Conservation (phyloP, 2,329 filamentous ascomycete species). For the Microcera coccophila region DNA sequence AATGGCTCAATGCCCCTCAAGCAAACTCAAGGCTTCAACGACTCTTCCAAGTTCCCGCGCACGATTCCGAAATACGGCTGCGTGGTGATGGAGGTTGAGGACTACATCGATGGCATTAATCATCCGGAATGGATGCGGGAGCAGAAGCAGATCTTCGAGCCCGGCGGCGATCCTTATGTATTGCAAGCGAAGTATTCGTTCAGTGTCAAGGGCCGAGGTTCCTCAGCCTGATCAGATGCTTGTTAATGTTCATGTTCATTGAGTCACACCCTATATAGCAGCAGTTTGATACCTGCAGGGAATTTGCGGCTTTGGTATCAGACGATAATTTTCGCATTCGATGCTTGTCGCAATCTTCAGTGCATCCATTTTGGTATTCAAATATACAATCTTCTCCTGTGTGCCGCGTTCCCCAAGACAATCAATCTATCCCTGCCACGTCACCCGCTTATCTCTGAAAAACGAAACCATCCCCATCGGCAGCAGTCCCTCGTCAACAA, state of each 20-base stretch:
- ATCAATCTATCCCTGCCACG: constrained; percentile 33
- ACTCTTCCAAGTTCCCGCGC: constrained; percentile 52
- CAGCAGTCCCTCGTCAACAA: constrained; percentile 43
- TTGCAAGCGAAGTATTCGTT: constrained; percentile 60
- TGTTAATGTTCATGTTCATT: too few relatives aligned
- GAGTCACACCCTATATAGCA: too few relatives aligned
- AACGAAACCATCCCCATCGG: constrained; percentile 47
- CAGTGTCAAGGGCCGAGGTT: constrained; percentile 47
- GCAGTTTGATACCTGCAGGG: too few relatives aligned
- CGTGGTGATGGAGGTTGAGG: constrained; percentile 85
- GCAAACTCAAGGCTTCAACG: constrained; percentile 61
- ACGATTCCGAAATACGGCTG: constrained; percentile 75
- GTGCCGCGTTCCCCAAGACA: not conserved
- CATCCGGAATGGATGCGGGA: constrained; percentile 79
- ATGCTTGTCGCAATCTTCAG: too few relatives aligned
- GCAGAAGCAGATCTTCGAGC: constrained; percentile 56
- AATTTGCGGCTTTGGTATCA: too few relatives aligned
- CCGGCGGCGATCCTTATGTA: constrained; percentile 58
- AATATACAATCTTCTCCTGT: too few relatives aligned
- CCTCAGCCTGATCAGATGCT: too few relatives aligned
- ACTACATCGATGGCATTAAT: constrained; percentile 93
- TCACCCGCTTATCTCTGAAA: constrained; percentile 41
- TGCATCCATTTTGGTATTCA: too few relatives aligned
- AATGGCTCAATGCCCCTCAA: constrained; percentile 70
- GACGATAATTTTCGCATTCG: too few relatives aligned